A percentile compares a stretch with the other conserved stretches of the same genome.
Conservation (phyloP, 1,284 basidiomycete genomes). For the Quambalaria eucalypti region DNA sequence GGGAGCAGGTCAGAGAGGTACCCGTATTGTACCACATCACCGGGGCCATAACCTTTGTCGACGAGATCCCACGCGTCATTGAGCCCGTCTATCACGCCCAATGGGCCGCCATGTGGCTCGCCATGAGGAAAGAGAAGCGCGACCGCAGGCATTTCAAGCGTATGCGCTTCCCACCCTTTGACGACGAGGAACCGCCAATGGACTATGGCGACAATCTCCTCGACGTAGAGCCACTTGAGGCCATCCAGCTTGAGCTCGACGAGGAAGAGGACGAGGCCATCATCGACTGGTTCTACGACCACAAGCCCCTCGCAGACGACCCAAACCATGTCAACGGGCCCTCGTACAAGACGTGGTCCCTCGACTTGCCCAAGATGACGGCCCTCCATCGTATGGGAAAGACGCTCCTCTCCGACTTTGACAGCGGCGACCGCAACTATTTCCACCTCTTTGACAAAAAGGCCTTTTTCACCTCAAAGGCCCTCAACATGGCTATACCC, state of each 20-base stretch:
- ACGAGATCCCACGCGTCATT: constrained; percentile 90
- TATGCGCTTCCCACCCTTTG: constrained; percentile 99
- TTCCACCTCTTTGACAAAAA: constrained; percentile 92
- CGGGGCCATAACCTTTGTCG: constrained; percentile 99
- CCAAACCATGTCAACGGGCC: constrained; percentile 73
- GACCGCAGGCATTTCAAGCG: constrained; percentile 99
- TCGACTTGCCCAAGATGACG: constrained; percentile 87
- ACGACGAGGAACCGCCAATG: constrained; percentile 79
- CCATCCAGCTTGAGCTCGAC: constrained; percentile 94
- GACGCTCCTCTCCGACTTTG: constrained; percentile 82
- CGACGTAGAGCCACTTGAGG: constrained; percentile 94
- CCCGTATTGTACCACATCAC: constrained; percentile 63
- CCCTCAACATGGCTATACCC: constrained; percentile 91
- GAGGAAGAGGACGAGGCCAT: constrained; percentile 88
- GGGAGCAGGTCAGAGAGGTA: constrained; percentile 59
- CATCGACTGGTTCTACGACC: constrained; percentile 97
- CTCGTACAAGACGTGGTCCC: constrained; percentile 86
- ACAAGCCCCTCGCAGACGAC: constrained; percentile 80
- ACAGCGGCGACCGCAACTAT: constrained; percentile 70
- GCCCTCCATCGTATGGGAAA: constrained; percentile 91
- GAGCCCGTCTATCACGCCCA: constrained; percentile 98
- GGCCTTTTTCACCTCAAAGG: constrained; percentile 92
- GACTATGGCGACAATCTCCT: constrained; percentile 72
- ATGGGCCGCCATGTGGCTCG: constrained; percentile 99
- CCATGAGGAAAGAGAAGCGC: constrained; percentile 96